Base-by-base conservation (phyloP, 805 yeast species). In the Cyberlindnera americana region DNA sequence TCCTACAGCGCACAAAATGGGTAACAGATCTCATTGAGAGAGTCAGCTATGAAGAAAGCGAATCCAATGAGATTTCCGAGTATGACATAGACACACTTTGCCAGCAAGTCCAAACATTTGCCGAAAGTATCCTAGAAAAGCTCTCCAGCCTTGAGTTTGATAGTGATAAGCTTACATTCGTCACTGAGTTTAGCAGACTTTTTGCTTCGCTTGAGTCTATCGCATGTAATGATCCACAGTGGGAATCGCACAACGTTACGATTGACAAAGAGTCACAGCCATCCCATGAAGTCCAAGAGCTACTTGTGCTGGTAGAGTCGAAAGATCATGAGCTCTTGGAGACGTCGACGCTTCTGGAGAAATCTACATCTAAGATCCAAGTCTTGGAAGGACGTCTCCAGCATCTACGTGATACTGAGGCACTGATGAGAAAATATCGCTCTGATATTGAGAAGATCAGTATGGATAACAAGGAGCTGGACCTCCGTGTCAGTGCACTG, bases 351-450 rank as follows among this genome's bases (percentile, higher is more conserved):
- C 16, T 15, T 5, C 54, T 75, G 13, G 69, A 68, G 26, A 78
- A 77, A 33, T 56, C 73, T 12, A 56, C 61, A 11, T 54, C 76
- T 39, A 75, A 72, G 45, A 61, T 76, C 9, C 58, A 64, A 8
- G 61, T 75, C 2, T 52, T 77, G 26, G 70, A 74, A 44, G 61
- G 65, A 6, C 73, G 72, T 46, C 55, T 76, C 49, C 48, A 47
- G 13, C 57, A 65, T 4, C 52, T 65, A 6, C 54, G 58, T 27
- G 49, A 50, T 0, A 60, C 62, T 14, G 67, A 65, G 23, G 12
- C 34, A 2, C 35, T 50, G 11, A 30, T 68, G 19, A 41, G 46
- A 7, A 49, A 46, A 9, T 38, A 62, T 32, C 58, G 57, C 19
- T 23, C 29, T 1, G 48, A 57, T 15, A 56, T 58, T 22, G 50